Base-by-base conservation (phyloP, 2,329 filamentous ascomycete species). In the Dothiorella sarmentorum region DNA sequence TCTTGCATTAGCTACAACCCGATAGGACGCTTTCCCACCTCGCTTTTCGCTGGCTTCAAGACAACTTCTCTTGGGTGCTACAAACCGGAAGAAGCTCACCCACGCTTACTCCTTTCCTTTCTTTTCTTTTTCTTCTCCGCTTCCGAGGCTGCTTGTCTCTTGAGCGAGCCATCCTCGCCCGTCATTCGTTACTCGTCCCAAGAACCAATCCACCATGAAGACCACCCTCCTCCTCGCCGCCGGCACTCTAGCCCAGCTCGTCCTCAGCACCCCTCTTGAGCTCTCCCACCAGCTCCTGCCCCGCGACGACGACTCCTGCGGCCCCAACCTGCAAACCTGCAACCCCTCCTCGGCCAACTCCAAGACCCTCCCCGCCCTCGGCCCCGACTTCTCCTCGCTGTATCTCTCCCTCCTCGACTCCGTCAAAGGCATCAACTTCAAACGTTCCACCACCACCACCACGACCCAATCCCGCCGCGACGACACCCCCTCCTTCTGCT, bases 331-430 rank as follows among this genome's bases (percentile, higher is more conserved):
- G 43, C 56, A 45, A 31, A 40, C 52, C 24, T 75, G 73, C 66
- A 67, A 65, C 49, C 73, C 73, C 3, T 60, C 68, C 29, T 72
- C 71, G 56, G 71, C 73, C 29, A 68, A 68, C 15, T 61, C 66
- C 26, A 62, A 63, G 7, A 64, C 61, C 9, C 66, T 70, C 17
- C 73, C 73, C 6, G 56, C 64, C 3, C 59, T 75, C 11, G 71
- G 73, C 44, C 61, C 66, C 11, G 70, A 67, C 31, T 61, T 75
- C 9, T 69, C 68, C n/a, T 64, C 67, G 3, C 62, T 75, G 3
- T 75, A 74, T 58, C 61, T 63, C 47, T 63, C 74, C 52, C 57
- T 75, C 10, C 65, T 75, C 47, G 60, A 61, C 7, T 74, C 73
- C 0, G 68, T 75, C 40, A 66, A 70, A 22, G 59, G 61, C 63